Evolutionary conservation across 805 yeast species (phyloP), one percentile per base, ranked within the genome.

Genomic region (Candida lessepsii): DNA sequence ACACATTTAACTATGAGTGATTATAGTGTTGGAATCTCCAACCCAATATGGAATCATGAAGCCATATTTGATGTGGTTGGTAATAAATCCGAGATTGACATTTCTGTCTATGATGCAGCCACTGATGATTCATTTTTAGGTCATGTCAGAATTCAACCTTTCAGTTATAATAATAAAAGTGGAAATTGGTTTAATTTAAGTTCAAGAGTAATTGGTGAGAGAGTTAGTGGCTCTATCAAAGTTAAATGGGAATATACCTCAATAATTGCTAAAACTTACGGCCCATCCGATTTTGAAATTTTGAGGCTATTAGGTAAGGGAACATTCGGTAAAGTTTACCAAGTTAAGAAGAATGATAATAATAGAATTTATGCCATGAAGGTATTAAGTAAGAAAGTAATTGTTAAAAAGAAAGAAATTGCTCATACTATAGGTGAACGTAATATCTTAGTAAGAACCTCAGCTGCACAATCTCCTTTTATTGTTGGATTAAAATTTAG

Each of bases 401-500:
- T 93, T 61, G 96, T 93, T 37, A 89, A 86, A 63, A 93, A 93
- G 74, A 91, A 91, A 63, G 99, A 93, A 66, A 85, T 93, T 53
- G 98, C 98, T 0, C 99, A 93, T 63, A 93, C 99, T 2, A 88
- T 93, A 54, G 98, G 98, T 24, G 99, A 93, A 70, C 76, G 99
- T 53, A 86, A 93, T 61, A 93, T 93, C 50, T 69, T 93, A 44
- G 99, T 91, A 17, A 80, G 96, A 52, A 91, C 99, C 1, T 85
- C 96, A 5, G 81, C 89, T 29, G 83, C 91, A 16, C 83, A 84
- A 15, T 83, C 89, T 10, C 87, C 95, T n/a, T 93, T 93, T 60
- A 88, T 93, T 58, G 97, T 93, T 31, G 96, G 96, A 0, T 75
- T 93, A 56, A 93, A 93, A 67, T 91, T 93, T 60, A 86, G 96